A percentile compares a stretch with the other conserved stretches of the same genome.
Evolutionary conservation across 495 filamentous ascomycete genomes (phyloP).

Genomic region (Tuber microsphaerosporum): DNA sequence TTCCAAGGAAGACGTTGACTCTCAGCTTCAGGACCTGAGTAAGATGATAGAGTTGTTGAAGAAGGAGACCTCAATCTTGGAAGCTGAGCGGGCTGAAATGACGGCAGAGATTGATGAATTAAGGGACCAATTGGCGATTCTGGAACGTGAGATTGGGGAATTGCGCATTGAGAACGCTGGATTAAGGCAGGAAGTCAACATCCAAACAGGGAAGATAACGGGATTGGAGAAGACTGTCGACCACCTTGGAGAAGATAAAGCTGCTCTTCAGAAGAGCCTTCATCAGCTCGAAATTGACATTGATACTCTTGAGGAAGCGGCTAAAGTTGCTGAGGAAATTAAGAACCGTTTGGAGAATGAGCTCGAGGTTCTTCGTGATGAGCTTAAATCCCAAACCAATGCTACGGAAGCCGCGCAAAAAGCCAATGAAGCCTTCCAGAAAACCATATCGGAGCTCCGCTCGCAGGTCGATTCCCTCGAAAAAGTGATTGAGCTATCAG

Average conservation of each 20-base stretch:
- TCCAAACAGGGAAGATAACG: constrained; percentile 7
- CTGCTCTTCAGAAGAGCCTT: constrained; percentile 13
- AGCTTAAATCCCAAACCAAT: constrained; percentile 19
- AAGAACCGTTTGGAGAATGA: constrained; percentile 22
- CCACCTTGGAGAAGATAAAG: constrained; percentile 27
- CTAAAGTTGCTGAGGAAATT: constrained; percentile 9
- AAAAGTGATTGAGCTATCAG: constrained; percentile 10
- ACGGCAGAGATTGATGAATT: constrained; percentile 26
- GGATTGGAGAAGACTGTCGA: constrained; percentile 14
- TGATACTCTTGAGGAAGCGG: constrained; percentile 17
- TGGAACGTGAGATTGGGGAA: constrained; percentile 18
- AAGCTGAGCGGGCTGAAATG: constrained; percentile 23
- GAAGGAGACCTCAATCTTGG: constrained; percentile 5
- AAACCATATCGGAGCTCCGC: constrained; percentile 24
- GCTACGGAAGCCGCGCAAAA: constrained; percentile 15
- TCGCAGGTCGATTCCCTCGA: constrained; percentile 25
- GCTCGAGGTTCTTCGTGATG: constrained; percentile 17
- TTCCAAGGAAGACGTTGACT: constrained; percentile 16
- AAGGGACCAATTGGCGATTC: constrained; percentile 10
- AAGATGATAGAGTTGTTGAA: constrained; percentile 12
- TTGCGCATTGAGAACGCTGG: constrained; percentile 20
- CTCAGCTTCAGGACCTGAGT: constrained; percentile 9
- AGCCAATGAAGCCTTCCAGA: constrained; percentile 16
- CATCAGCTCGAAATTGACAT: constrained; percentile 17
- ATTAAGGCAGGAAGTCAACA: constrained; percentile 18